Evolutionary conservation across 73 alveolate genomes (phyloP).

Genomic region (Tetrahymena borealis): DNA sequence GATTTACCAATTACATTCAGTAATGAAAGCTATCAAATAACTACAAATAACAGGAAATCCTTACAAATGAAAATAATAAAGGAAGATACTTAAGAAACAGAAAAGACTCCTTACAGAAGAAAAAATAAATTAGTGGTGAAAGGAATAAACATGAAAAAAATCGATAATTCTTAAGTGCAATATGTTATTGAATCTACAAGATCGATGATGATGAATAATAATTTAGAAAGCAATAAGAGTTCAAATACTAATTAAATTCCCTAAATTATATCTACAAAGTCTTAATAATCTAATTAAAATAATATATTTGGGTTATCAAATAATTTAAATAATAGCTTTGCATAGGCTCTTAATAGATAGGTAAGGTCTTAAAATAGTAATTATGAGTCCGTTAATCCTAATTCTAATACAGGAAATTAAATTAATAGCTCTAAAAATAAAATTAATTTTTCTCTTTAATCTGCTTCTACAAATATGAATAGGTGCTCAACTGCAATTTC

Average conservation of each 20-base stretch:
- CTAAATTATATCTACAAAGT: neutral
- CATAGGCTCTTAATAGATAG: neutral
- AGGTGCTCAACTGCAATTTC: neutral
- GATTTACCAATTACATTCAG: neutral
- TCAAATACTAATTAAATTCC: neutral
- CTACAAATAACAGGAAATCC: neutral
- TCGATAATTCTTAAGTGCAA: neutral
- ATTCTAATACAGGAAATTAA: neutral
- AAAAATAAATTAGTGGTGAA: neutral
- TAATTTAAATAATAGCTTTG: neutral
- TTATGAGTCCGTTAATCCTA: neutral
- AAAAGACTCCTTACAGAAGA: neutral
- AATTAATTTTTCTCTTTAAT: neutral
- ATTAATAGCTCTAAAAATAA: neutral
- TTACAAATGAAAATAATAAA: neutral
- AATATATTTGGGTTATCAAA: neutral
- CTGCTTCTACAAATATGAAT: neutral
- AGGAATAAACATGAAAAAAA: neutral
- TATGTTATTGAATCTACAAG: neutral
- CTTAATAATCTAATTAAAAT: neutral
- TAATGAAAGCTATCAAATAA: neutral
- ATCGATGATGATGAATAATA: neutral
- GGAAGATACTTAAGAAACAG: neutral
- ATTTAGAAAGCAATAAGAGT: neutral
- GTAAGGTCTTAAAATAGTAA: neutral